These are phyloP conservation scores for Primulina eburnea DNA, from an alignment of 257 asterid genomes.

Conservation along the genomic window DNA sequence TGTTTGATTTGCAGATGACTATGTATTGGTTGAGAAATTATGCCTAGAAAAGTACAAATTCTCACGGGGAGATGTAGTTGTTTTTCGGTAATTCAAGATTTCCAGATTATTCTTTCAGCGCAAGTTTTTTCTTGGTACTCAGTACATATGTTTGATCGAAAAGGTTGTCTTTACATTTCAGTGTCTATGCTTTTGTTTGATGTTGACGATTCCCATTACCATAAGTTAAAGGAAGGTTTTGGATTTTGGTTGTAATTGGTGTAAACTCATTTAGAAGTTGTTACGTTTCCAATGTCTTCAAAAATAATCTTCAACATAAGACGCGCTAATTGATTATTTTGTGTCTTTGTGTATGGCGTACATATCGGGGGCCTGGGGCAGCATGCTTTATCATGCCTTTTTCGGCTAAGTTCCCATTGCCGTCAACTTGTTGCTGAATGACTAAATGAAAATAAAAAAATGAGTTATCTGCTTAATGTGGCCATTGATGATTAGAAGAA, in stretches of 20 bases:
- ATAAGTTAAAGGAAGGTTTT: not conserved
- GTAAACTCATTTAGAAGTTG: not conserved
- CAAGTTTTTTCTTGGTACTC: not conserved
- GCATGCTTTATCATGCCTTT: not conserved
- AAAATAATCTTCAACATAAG: not conserved
- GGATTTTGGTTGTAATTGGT: not conserved
- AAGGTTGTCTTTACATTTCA: not conserved
- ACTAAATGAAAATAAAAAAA: constrained; percentile 29
- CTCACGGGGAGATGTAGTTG: constrained; percentile 77
- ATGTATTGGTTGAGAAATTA: constrained; percentile 69
- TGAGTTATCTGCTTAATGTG: not conserved
- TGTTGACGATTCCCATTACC: not conserved
- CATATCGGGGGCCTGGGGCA: not conserved
- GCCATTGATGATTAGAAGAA: not conserved
- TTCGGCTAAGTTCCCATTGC: not conserved
- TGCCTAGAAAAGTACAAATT: constrained; percentile 78
- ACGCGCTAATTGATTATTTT: not conserved
- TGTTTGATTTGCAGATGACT: constrained; percentile 52
- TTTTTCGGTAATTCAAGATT: constrained; percentile 50
- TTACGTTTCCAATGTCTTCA: not conserved
- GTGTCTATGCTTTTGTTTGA: not conserved
- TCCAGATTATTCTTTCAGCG: not conserved
- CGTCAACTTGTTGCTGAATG: constrained; percentile 16
- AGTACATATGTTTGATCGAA: not conserved
- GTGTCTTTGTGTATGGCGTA: not conserved